phyloP scores from a whole-genome alignment of 2,329 filamentous ascomycete genomes.

The Neocatenulostroma microsporum region DNA sequence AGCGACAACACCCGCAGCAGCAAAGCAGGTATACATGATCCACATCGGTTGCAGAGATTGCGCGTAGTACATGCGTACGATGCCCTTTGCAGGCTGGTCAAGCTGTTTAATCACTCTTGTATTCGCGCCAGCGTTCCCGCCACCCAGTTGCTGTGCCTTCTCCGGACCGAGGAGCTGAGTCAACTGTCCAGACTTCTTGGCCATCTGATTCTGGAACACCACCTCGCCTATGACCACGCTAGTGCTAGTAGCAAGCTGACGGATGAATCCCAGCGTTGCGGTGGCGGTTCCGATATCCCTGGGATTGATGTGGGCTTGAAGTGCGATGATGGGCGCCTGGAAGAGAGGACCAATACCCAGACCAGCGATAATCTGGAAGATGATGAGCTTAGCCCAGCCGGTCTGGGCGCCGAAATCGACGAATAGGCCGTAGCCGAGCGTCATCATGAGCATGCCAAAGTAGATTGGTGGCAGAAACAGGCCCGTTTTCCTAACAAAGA shows the following conservation, averaged over 20 bases:
- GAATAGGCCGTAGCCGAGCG: conserved; percentile 33
- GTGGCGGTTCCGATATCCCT: conserved; percentile 62
- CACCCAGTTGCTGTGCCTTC: conserved; percentile 47
- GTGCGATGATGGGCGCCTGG: conserved; percentile 59
- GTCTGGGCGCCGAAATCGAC: conserved; percentile 29
- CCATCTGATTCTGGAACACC: conserved; percentile 69
- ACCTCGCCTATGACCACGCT: conserved; percentile 69
- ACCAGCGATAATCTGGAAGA: conserved; percentile 56
- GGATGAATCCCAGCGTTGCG: conserved; percentile 58
- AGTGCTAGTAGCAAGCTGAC: conserved; percentile 60
- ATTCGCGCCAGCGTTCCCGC: conserved; percentile 54
- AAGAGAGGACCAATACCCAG: conserved; percentile 61
- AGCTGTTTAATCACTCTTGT: conserved; percentile 51
- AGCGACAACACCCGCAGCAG: conserved; percentile 32
- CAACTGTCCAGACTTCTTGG: conserved; percentile 46
- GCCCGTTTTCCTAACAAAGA: conserved; percentile 40
- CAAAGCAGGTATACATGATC: conserved; percentile 41
- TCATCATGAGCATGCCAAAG: conserved; percentile 32
- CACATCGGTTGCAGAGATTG: conserved; percentile 41
- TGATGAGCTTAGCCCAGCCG: conserved; percentile 32
- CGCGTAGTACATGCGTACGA: conserved; percentile 38
- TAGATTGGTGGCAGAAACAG: conserved; percentile 47
- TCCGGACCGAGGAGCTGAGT: conserved; percentile 44
- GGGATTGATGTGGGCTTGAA: conserved; percentile 55
- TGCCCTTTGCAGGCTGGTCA: conserved; percentile 36